Evolutionary conservation across 1,284 basidiomycete species (phyloP).

Genomic region (Coniferiporia sulphurascens): DNA sequence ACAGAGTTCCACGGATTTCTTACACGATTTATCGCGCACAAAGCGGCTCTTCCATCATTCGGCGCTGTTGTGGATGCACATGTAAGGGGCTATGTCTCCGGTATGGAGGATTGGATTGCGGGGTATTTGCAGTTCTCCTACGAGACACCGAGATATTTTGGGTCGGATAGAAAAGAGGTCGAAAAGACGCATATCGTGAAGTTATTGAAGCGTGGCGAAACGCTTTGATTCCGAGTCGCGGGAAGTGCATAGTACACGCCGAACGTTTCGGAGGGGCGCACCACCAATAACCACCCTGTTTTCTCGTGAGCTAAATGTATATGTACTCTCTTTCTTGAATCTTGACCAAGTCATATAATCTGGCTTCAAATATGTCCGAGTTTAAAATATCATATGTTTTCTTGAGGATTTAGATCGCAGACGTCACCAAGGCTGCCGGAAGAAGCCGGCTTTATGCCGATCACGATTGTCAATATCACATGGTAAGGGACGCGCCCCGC

Average conservation of each 20-base stretch:
- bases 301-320: too few species aligned
- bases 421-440: too few species aligned
- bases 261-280: too few species aligned
- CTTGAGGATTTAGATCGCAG: too few species aligned
- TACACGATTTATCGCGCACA: slow-evolving; percentile 40
- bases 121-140: slow-evolving; percentile 55
- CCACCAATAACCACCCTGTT: too few species aligned
- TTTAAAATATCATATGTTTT: too few species aligned
- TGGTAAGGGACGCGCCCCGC: too few species aligned
- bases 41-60: slow-evolving; percentile 22
- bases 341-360: too few species aligned
- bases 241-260: too few species aligned
- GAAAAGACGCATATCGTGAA: slow-evolving; percentile 23
- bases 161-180: slow-evolving; percentile 39
- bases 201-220: background rate
- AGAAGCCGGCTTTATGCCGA: background rate
- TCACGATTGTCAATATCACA: background rate
- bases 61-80: slow-evolving; percentile 20
- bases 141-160: slow-evolving; percentile 55
- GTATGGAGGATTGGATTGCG: slow-evolving; percentile 45
- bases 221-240: background rate
- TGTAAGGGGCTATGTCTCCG: slow-evolving; percentile 45
- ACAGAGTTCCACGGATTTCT: slow-evolving; percentile 47
- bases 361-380: too few species aligned
- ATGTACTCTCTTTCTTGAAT: too few species aligned